Evolutionary conservation across 768 basidiomycete genomes (phyloP).

Genomic region (Lactarius sanguifluus): DNA sequence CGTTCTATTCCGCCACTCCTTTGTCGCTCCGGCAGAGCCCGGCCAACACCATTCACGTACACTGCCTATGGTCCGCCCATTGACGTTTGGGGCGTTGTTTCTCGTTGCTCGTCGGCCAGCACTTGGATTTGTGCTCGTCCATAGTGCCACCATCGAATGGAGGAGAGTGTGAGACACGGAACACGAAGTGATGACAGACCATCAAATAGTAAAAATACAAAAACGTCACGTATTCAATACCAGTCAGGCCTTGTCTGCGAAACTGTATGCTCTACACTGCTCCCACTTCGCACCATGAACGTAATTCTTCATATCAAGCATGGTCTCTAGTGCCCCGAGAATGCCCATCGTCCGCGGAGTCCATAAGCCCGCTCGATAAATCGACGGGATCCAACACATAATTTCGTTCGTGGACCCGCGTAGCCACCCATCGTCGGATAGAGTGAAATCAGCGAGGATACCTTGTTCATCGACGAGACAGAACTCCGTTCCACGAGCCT

Average conservation of each 20-base stretch:
- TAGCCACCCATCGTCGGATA: conserved; percentile 16
- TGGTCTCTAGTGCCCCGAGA: conserved; percentile 16
- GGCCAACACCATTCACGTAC: no score
- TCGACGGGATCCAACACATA: conserved; percentile 21
- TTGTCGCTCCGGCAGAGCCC: no score
- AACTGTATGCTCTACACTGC: conserved; percentile 3
- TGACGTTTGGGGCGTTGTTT: no score
- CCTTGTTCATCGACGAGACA: conserved; percentile 22
- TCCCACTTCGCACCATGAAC: conserved; percentile 21
- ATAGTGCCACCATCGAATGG: no score
- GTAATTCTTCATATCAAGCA: conserved; percentile 9
- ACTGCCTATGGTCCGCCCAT: no score
- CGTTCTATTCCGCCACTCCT: no score
- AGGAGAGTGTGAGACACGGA: no score
- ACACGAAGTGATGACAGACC: no score
- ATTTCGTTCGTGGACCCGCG: conserved; percentile 8
- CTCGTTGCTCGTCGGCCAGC: no score
- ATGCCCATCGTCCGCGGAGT: conserved; percentile 18
- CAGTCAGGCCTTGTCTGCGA: neutral
- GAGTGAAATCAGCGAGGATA: neutral
- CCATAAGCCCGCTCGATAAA: conserved; percentile 19
- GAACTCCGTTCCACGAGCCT: conserved; percentile 1
- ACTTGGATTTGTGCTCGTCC: no score
- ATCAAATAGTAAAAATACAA: neutral
- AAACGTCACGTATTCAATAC: neutral